These are phyloP conservation scores for Aspergillus puulaauensis DNA, from an alignment of 2,329 filamentous ascomycete genomes.

Conservation along the genomic window DNA sequence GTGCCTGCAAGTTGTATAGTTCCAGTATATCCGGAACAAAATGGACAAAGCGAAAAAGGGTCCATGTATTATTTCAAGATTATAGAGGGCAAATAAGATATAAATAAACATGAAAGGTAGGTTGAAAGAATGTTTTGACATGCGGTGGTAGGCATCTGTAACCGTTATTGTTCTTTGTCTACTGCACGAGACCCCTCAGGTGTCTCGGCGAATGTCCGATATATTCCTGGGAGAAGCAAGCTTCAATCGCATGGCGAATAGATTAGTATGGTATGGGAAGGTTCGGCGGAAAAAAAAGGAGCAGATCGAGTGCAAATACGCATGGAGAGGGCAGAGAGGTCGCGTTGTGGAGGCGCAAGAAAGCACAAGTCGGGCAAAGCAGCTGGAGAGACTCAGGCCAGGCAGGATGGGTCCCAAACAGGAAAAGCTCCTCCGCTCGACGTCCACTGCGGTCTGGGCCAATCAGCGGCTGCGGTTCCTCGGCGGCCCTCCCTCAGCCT, in stretches of 20 bases:
- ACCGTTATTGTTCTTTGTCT: slow-evolving; percentile 3
- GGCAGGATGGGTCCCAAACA: slow-evolving; percentile 23
- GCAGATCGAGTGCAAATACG: slow-evolving; percentile 67
- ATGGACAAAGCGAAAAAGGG: background rate
- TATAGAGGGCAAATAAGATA: background rate
- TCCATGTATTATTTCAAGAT: background rate
- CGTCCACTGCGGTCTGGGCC: slow-evolving; percentile 32
- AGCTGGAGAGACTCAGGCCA: slow-evolving; percentile 26
- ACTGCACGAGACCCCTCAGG: background rate
- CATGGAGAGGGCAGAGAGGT: slow-evolving; percentile 36
- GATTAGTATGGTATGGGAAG: slow-evolving; percentile 11
- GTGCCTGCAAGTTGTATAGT: background rate
- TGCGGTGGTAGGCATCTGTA: background rate
- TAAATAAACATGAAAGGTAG: background rate
- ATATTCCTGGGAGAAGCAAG: background rate
- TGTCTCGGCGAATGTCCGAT: background rate
- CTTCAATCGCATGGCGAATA: background rate
- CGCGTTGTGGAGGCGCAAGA: background rate
- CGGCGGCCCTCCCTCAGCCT: slow-evolving; percentile 34
- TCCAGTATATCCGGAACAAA: background rate
- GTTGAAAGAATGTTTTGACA: background rate
- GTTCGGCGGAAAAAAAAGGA: slow-evolving; percentile 47
- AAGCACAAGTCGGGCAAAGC: slow-evolving; percentile 31
- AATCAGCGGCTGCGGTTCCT: slow-evolving; percentile 30
- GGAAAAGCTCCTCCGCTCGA: slow-evolving; percentile 30